Evolutionary conservation across 768 basidiomycete genomes (phyloP).

Genomic region (Agaricus blazei): DNA sequence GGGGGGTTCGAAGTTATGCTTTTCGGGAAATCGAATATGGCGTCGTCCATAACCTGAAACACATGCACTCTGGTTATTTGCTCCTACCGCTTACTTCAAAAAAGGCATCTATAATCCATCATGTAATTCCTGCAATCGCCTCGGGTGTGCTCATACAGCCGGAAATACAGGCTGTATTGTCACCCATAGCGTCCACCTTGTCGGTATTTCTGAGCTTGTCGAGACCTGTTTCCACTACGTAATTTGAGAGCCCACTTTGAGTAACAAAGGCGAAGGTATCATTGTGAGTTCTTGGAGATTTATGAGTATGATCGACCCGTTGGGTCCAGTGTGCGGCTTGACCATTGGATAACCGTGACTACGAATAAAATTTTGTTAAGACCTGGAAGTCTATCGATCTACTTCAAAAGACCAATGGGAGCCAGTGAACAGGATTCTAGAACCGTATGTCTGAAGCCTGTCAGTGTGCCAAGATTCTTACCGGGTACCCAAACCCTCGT

Average conservation of each 20-base stretch:
- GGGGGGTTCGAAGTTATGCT: constrained; percentile 59
- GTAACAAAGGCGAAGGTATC: constrained; percentile 21
- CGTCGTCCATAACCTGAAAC: constrained; percentile 79
- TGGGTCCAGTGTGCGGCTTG: constrained; percentile 82
- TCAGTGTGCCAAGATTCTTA: no score
- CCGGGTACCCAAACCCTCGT: no score
- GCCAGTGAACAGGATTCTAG: no score
- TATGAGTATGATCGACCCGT: constrained; percentile 72
- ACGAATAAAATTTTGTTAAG: constrained; percentile 42
- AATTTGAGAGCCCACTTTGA: constrained; percentile 14
- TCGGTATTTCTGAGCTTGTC: constrained; percentile 38
- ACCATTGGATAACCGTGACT: constrained; percentile 57
- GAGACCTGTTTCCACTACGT: constrained; percentile 25
- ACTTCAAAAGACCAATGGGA: constrained; percentile 23
- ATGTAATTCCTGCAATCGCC: constrained; percentile 49
- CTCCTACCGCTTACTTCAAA: not conserved
- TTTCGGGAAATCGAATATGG: constrained; percentile 61
- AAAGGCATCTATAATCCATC: constrained; percentile 61
- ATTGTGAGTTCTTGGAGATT: constrained; percentile 55
- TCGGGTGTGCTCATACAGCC: constrained; percentile 59
- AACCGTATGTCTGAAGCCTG: no score
- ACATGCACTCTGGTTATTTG: constrained; percentile 41
- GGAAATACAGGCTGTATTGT: constrained; percentile 74
- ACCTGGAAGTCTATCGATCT: constrained; percentile 30
- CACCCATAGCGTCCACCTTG: constrained; percentile 48